A percentile compares a stretch with the other conserved stretches of the same genome.
phyloP scores from a whole-genome alignment of 306 rosid species.

The Urtica urens region DNA sequence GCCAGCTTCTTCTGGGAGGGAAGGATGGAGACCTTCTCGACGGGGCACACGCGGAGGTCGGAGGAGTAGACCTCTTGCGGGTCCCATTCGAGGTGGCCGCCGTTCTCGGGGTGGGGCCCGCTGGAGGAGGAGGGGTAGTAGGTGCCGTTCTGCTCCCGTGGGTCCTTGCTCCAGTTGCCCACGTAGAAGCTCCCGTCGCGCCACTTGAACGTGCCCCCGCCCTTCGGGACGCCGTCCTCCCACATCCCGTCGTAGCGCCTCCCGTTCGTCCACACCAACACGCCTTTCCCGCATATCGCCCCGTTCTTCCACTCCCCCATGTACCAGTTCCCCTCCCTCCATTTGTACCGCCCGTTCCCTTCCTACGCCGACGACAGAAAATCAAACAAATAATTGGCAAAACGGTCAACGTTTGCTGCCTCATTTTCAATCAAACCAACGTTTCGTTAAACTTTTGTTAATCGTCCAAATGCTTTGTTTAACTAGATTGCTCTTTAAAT shows the following conservation, averaged over 20 bases:
- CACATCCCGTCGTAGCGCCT: conserved; percentile 60
- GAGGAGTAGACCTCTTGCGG: conserved; percentile 51
- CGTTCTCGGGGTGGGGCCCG: too few species aligned
- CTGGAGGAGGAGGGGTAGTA: conserved; percentile 35
- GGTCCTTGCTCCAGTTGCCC: conserved; percentile 60
- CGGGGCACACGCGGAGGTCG: conserved; percentile 39
- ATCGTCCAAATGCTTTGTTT: too few species aligned
- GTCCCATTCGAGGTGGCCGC: conserved; percentile 51
- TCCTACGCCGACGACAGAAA: conserved; percentile 27
- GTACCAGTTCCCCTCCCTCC: conserved; percentile 61
- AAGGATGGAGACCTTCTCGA: conserved; percentile 55
- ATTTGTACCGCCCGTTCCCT: conserved; percentile 63
- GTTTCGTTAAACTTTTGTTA: too few species aligned
- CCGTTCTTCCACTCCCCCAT: conserved; percentile 88
- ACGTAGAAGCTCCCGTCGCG: conserved; percentile 57
- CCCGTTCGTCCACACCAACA: conserved; percentile 57
- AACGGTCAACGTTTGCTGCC: not conserved
- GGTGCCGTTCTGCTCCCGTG: conserved; percentile 45
- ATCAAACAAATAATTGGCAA: not conserved
- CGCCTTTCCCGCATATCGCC: conserved; percentile 54
- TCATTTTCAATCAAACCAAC: not conserved
- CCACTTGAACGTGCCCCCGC: conserved; percentile 60
- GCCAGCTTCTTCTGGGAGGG: conserved; percentile 91
- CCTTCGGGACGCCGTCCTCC: conserved; percentile 73
- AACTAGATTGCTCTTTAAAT: too few species aligned